Percentiles rank a stretch among this genome's conserved stretches.
phyloP scores from a whole-genome alignment of 495 filamentous ascomycete genomes.

The Patellaria atrata region DNA sequence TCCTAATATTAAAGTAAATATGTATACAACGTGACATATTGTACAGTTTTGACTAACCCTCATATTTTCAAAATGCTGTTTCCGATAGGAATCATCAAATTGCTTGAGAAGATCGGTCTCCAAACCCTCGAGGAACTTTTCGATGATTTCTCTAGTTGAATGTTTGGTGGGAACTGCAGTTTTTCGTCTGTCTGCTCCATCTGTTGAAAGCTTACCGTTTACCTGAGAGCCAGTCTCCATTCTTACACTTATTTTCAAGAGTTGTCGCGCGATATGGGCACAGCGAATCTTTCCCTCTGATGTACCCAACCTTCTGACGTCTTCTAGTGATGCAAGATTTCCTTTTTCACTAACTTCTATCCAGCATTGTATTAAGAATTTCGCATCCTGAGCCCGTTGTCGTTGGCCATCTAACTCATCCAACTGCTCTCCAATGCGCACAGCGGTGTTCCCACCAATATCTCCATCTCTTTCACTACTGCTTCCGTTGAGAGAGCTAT shows the following conservation, averaged over 20 bases:
- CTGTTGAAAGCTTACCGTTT: conserved; percentile 30
- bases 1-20: too few relatives aligned
- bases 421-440: conserved; percentile 86
- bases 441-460: conserved; percentile 63
- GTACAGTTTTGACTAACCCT: conserved; percentile 11
- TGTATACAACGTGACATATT: too few relatives aligned
- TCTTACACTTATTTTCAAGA: conserved; percentile 75
- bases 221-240: conserved; percentile 53
- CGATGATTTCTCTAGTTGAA: conserved; percentile 80
- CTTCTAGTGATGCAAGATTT: conserved; percentile 64
- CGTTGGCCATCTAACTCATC: conserved; percentile 91
- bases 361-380: conserved; percentile 93
- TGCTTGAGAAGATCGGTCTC: conserved; percentile 92
- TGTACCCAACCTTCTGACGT: conserved; percentile 60
- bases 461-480: conserved; percentile 39
- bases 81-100: conserved; percentile 90
- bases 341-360: conserved; percentile 78
- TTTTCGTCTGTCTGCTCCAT: conserved; percentile 26
- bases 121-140: conserved; percentile 89
- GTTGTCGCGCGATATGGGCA: conserved; percentile 75
- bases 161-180: conserved; percentile 35
- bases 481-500: conserved; percentile 53
- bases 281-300: conserved; percentile 79
- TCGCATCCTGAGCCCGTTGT: conserved; percentile 78
- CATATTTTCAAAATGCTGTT: conserved; percentile 93